Evolutionary conservation across 2,329 filamentous ascomycete genomes (phyloP).

Genomic region (Lachnellula subtilissima): DNA sequence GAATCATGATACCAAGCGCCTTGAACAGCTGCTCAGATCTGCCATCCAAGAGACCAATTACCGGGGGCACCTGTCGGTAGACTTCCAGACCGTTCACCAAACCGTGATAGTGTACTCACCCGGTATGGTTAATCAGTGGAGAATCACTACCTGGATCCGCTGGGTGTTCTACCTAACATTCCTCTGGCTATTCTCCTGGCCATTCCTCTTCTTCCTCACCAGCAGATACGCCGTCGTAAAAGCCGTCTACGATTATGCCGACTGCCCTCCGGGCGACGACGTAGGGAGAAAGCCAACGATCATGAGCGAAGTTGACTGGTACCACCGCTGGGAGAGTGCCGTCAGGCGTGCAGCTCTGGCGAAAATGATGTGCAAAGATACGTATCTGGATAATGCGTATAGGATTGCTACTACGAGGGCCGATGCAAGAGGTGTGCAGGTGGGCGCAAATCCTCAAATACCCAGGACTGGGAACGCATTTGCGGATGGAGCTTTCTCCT

Average conservation of each 20-base stretch:
- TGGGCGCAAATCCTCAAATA: constrained; percentile 6
- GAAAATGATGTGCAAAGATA: constrained; percentile 42
- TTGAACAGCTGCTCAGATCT: constrained; percentile 49
- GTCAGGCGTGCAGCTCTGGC: constrained; percentile 56
- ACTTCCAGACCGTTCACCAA: constrained; percentile 54
- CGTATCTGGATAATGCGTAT: constrained; percentile 52
- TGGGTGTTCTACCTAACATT: constrained; percentile 63
- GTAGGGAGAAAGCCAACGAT: constrained; percentile 16
- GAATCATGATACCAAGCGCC: constrained; percentile 54
- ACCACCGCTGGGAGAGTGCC: constrained; percentile 56
- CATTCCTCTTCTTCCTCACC: constrained; percentile 62
- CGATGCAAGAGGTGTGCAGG: constrained; percentile 16
- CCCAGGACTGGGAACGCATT: constrained; percentile 34
- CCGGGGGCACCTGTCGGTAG: constrained; percentile 53
- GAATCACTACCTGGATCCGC: constrained; percentile 57
- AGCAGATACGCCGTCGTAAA: constrained; percentile 61
- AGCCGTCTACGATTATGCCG: constrained; percentile 43
- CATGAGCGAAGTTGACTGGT: constrained; percentile 51
- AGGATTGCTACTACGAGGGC: constrained; percentile 36
- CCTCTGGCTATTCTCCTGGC: constrained; percentile 67
- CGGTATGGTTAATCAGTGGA: constrained; percentile 58
- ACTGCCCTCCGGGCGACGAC: constrained; percentile 10
- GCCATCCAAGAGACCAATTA: constrained; percentile 64
- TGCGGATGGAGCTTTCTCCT: constrained; percentile 38
- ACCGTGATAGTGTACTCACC: constrained; percentile 60